phyloP scores from a whole-genome alignment of 164 flowering plant genomes.

The Pachysandra terminalis region DNA sequence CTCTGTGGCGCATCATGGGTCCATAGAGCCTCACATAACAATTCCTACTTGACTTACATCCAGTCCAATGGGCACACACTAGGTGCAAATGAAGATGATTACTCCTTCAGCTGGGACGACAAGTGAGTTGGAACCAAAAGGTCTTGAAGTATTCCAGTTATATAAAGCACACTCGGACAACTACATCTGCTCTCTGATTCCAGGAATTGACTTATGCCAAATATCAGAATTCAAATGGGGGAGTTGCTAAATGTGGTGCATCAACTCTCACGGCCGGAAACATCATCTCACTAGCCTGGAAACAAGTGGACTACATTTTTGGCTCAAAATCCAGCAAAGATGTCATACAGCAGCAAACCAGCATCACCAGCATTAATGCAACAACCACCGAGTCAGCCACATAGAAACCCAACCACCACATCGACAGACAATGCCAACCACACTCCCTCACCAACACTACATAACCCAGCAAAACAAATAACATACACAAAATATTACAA shows the following conservation, averaged over 20 bases:
- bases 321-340: constrained; percentile 77
- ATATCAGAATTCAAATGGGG: constrained; percentile 45
- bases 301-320: constrained; percentile 84
- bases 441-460: no score
- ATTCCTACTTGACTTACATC: constrained; percentile 62
- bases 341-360: no score
- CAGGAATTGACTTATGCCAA: constrained; percentile 82
- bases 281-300: constrained; percentile 61
- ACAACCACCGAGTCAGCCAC: no score
- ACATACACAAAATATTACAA: no score
- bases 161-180: constrained; percentile 86
- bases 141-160: constrained; percentile 45
- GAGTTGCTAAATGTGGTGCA: constrained; percentile 45
- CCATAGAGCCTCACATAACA: constrained; percentile 58
- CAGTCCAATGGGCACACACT: constrained; percentile 73
- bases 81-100: constrained; percentile 80
- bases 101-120: constrained; percentile 95
- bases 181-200: constrained; percentile 80
- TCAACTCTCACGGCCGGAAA: constrained; percentile 39
- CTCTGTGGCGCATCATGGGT: constrained; percentile 99
- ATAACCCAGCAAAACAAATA: no score
- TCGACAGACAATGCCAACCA: no score
- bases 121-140: constrained; percentile 74
- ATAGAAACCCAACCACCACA: no score
- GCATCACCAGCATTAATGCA: no score